phyloP scores from a whole-genome alignment of 2,329 filamentous ascomycete genomes.

The Nigrograna mackinnonii region DNA sequence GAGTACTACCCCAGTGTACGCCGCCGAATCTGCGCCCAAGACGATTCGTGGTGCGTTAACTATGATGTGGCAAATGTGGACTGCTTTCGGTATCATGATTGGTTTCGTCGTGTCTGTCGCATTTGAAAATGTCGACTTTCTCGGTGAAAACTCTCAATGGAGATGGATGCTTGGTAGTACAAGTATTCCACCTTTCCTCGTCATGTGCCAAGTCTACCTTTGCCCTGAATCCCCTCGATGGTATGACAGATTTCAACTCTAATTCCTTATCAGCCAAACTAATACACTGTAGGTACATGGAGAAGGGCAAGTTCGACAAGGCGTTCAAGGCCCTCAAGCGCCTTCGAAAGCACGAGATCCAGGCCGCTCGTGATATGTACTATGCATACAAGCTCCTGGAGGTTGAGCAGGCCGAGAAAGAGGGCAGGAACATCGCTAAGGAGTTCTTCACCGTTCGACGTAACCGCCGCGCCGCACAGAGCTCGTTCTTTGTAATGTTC shows the following conservation, averaged over 20 bases:
- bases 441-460: slow-evolving; percentile 37
- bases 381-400: slow-evolving; percentile 46
- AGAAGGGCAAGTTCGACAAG: slow-evolving; percentile 37
- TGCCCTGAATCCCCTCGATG: slow-evolving; percentile 34
- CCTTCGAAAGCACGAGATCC: slow-evolving; percentile 57
- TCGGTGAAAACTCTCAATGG: slow-evolving; percentile 31
- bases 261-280: not conserved
- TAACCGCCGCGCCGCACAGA: slow-evolving; percentile 36
- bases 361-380: slow-evolving; percentile 61
- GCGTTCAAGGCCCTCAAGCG: slow-evolving; percentile 47
- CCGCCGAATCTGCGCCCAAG: slow-evolving; percentile 52
- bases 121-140: slow-evolving; percentile 27
- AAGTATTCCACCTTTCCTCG: slow-evolving; percentile 30
- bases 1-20: slow-evolving; percentile 51
- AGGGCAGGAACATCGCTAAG: slow-evolving; percentile 30
- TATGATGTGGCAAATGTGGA: slow-evolving; percentile 57
- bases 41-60: slow-evolving; percentile 54
- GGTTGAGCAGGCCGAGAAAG: slow-evolving; percentile 39
- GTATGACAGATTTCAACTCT: slow-evolving; percentile 17
- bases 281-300: slow-evolving; percentile 26
- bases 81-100: slow-evolving; percentile 36
- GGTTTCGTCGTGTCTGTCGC: slow-evolving; percentile 35
- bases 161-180: slow-evolving; percentile 37
- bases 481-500: slow-evolving; percentile 40
- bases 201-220: slow-evolving; percentile 34